These are phyloP conservation scores for Talinum fruticosum DNA, from an alignment of 148 eudicot species.

Conservation along the genomic window DNA sequence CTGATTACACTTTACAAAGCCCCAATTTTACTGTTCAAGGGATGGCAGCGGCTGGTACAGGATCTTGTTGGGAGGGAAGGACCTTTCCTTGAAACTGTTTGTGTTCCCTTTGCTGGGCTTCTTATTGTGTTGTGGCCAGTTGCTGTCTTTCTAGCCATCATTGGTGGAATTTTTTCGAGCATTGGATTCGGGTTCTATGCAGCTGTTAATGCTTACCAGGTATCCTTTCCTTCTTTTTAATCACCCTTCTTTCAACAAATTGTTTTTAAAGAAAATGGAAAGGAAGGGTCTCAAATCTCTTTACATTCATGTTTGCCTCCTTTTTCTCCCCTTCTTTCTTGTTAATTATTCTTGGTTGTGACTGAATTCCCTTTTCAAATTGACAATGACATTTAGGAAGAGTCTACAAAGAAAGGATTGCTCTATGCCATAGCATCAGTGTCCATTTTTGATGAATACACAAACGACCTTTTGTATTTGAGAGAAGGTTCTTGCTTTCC, in stretches of 20 bases:
- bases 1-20: constrained; percentile 32
- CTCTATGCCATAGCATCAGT: constrained; percentile 33
- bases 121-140: constrained; percentile 30
- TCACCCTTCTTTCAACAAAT: neutral
- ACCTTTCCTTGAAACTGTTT: constrained; percentile 37
- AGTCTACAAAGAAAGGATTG: constrained; percentile 32
- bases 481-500: constrained; percentile 43
- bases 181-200: constrained; percentile 31
- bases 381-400: constrained; percentile 26
- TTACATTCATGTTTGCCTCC: neutral
- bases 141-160: constrained; percentile 29
- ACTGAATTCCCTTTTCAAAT: neutral
- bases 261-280: neutral
- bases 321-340: neutral
- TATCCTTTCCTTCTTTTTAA: neutral
- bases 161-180: constrained; percentile 28
- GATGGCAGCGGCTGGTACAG: constrained; percentile 30
- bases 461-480: constrained; percentile 32
- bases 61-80: constrained; percentile 39
- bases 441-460: constrained; percentile 31
- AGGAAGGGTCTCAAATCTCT: neutral
- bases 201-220: constrained; percentile 33
- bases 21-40: constrained; percentile 30
- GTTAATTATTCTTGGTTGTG: neutral
- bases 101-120: constrained; percentile 36